A percentile compares a stretch with the other conserved stretches of the same genome.
phyloP scores from a whole-genome alignment of 108 stramenopile species.

The Stephanodiscus minutulus region DNA sequence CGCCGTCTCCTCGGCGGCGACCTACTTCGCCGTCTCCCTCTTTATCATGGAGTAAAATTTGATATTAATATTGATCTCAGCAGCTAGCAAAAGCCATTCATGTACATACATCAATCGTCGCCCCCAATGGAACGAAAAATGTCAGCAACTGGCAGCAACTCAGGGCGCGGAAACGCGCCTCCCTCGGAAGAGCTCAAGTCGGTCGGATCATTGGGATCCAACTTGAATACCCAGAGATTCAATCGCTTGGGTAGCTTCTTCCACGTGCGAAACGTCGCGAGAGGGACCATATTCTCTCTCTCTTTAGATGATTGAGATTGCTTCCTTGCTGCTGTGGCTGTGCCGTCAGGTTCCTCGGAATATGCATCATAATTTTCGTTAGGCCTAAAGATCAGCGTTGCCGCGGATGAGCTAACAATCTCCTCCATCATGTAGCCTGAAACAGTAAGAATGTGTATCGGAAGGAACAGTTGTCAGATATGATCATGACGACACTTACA shows the following conservation, averaged over 20 bases:
- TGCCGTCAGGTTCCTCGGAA: neutral
- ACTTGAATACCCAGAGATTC: conserved; percentile 53
- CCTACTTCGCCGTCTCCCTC: too few species aligned
- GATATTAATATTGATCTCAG: too few species aligned
- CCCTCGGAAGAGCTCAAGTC: conserved; percentile 48
- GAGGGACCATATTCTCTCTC: conserved; percentile 26
- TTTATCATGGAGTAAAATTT: too few species aligned
- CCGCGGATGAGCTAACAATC: conserved; percentile 20
- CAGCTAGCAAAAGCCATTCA: neutral
- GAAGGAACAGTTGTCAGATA: neutral
- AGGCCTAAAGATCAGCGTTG: conserved; percentile 24
- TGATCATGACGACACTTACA: conserved; percentile 7
- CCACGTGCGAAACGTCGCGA: conserved; percentile 52
- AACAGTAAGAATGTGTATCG: too few species aligned
- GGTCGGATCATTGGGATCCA: conserved; percentile 45
- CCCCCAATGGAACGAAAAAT: conserved; percentile 40
- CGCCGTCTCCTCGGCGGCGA: too few species aligned
- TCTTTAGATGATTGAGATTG: conserved; percentile 1
- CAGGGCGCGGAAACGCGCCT: conserved; percentile 58
- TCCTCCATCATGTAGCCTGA: conserved; percentile 44
- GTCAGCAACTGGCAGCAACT: conserved; percentile 50
- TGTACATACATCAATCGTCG: neutral
- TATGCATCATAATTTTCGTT: neutral
- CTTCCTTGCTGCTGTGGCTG: neutral
- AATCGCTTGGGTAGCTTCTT: conserved; percentile 54